Conservation (phyloP, 1,139 yeast species). For the Geotrichum candidum region DNA sequence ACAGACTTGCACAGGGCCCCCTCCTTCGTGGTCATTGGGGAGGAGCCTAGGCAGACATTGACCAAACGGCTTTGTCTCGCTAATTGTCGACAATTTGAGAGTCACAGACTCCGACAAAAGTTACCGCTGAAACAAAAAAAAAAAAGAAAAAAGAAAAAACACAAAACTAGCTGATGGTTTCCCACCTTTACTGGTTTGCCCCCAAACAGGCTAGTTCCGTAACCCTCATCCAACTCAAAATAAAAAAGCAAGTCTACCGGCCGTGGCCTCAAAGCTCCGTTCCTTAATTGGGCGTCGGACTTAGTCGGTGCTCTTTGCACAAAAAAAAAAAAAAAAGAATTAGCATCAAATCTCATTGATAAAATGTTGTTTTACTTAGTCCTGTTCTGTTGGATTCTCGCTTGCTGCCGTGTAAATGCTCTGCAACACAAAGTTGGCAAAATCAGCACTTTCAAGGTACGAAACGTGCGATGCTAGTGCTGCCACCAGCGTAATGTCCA, state of each 20-base stretch:
- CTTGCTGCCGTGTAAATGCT: slow-evolving; percentile 5
- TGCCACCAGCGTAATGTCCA: slow-evolving; percentile 71
- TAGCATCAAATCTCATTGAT: background rate
- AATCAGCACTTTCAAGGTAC: slow-evolving; percentile 80
- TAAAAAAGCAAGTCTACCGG: too few species aligned
- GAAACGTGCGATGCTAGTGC: slow-evolving; percentile 84
- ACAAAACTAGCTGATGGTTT: too few species aligned
- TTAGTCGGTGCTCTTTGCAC: too few species aligned
- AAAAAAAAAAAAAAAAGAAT: background rate
- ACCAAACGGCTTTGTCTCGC: background rate
- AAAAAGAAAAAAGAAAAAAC: background rate
- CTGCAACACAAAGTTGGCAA: slow-evolving; percentile 68
- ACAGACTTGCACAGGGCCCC: too few species aligned
- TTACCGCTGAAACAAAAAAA: background rate
- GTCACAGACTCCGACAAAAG: background rate
- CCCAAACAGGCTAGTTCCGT: too few species aligned
- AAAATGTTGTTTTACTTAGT: background rate
- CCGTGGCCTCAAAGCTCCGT: too few species aligned
- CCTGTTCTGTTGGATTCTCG: background rate
- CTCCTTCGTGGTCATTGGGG: too few species aligned
- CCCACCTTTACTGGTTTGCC: too few species aligned
- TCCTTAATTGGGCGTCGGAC: too few species aligned
- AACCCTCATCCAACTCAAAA: too few species aligned
- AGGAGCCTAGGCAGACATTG: too few species aligned
- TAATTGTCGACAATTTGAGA: background rate